Evolutionary conservation across 2,329 filamentous ascomycete genomes (phyloP), one percentile per base, ranked within the genome.

Genomic region (Arthrobotrys musiformis): DNA sequence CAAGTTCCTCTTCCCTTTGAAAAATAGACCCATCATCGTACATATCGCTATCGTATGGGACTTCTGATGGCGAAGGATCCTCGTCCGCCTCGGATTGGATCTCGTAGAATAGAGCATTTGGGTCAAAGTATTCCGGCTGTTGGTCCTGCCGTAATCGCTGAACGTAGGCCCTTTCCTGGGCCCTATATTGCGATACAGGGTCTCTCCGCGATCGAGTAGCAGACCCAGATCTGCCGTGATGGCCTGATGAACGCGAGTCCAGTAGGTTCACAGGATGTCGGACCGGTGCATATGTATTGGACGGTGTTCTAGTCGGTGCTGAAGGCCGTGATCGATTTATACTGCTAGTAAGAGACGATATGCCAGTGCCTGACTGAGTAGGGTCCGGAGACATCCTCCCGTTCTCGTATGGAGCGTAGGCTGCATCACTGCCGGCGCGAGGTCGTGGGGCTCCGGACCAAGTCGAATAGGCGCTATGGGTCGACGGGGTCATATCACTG

Each of bases 141-240:
- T 90, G 89, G 80, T 95, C 92, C 82, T 96, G 93, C 72, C 93
- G 90, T 82, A 98, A 88, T 80, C 94, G 90, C 83, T 97, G 93
- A 35, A 98, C 91, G 82, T 99, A 99, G 70, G 94, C 94, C 82
- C 94, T 93, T 84, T 98, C 94, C 84, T 98, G 93, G 56, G 92
- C 92, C 76, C 92, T 86, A 82, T 92, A 93, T 80, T 91, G 89
- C 63, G 90, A 90, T 81, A 91, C 90, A 8, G 90, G 90, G 81
- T 92, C 91, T 81, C 84, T 85, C 78, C 85, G 82, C 70, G 83
- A 84, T 56, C 87, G 85, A 44, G 88, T 84, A 84, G 89, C 84
- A 82, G 88, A 84, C 80, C 86, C 82, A 81, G 90, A 84, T 79
- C 87, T 84, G 79, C 67, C 74, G 44, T 86, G 67, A 82, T 83